A percentile compares a stretch with the other conserved stretches of the same genome.
phyloP scores from a whole-genome alignment of 257 asterid genomes.

The Verbascum thapsus region DNA sequence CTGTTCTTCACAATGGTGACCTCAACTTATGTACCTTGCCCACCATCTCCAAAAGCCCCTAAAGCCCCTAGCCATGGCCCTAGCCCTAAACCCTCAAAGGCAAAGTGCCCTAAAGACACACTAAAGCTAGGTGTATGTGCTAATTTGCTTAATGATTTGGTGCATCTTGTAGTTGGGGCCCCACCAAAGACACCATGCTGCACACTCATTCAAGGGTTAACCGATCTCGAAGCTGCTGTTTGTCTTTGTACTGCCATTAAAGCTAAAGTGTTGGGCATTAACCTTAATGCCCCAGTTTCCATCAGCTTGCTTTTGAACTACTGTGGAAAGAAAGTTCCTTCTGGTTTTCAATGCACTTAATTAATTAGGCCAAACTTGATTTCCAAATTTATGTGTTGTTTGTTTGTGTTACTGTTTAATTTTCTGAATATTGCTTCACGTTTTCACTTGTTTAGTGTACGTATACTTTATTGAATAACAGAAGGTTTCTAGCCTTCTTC shows the following conservation, averaged over 20 bases:
- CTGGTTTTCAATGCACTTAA: too few relatives aligned
- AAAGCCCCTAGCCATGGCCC: constrained; percentile 3
- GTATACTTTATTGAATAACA: too few relatives aligned
- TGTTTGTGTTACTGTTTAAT: constrained; percentile 8
- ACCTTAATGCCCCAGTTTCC: constrained; percentile 39
- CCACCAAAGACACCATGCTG: constrained; percentile 45
- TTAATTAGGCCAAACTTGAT: too few relatives aligned
- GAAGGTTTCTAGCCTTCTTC: too few relatives aligned
- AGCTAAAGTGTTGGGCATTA: constrained; percentile 41
- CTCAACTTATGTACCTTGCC: constrained; percentile 25
- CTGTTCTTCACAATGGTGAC: constrained; percentile 37
- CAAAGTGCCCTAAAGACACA: constrained; percentile 40
- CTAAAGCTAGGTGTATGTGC: constrained; percentile 43
- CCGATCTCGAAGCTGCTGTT: constrained; percentile 43
- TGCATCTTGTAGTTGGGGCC: constrained; percentile 27
- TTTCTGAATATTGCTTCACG: too few relatives aligned
- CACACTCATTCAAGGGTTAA: constrained; percentile 34
- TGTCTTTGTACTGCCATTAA: constrained; percentile 50
- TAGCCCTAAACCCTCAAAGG: not conserved
- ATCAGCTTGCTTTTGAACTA: too few relatives aligned
- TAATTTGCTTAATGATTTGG: constrained; percentile 28
- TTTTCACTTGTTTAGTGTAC: too few relatives aligned
- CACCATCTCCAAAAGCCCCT: constrained; percentile 10
- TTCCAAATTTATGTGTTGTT: constrained; percentile 37
- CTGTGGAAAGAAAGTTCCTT: too few relatives aligned